Evolutionary conservation across 495 filamentous ascomycete species (phyloP).

Genomic region (Hypoxylon fuscum): DNA sequence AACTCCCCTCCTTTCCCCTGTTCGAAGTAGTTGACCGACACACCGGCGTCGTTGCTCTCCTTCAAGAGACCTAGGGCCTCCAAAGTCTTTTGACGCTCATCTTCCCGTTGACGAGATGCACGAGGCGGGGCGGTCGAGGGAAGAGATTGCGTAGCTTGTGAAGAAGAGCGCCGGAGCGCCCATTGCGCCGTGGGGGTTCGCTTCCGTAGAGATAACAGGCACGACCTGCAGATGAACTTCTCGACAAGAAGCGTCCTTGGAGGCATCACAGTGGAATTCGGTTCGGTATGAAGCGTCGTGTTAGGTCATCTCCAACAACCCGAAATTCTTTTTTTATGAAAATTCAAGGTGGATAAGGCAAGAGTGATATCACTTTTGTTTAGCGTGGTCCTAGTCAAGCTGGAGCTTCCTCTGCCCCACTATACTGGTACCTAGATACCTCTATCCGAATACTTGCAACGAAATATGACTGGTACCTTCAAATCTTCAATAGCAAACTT

Average conservation of each 20-base stretch:
- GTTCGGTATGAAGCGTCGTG: slow-evolving; percentile 1
- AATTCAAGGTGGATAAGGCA: slow-evolving; percentile 36
- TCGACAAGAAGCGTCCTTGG: slow-evolving; percentile 43
- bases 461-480: no score
- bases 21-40: slow-evolving; percentile 52
- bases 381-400: slow-evolving; percentile 17
- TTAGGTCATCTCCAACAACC: slow-evolving; percentile 1
- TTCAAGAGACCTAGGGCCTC: slow-evolving; percentile 33
- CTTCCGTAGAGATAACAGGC: slow-evolving; percentile 42
- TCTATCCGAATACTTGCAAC: not conserved
- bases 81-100: slow-evolving; percentile 39
- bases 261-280: slow-evolving; percentile 42
- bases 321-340: slow-evolving; percentile 15
- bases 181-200: slow-evolving; percentile 33
- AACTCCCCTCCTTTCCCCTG: slow-evolving; percentile 54
- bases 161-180: slow-evolving; percentile 39
- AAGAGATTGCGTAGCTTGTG: slow-evolving; percentile 26
- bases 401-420: slow-evolving; percentile 17
- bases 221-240: slow-evolving; percentile 51
- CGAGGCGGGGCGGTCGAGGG: slow-evolving; percentile 22
- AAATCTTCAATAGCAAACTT: no score
- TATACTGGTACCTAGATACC: slow-evolving; percentile 6
- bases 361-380: slow-evolving; percentile 29
- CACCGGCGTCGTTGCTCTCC: slow-evolving; percentile 4
- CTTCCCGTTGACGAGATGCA: slow-evolving; percentile 34